phyloP scores from a whole-genome alignment of 352 stramenopile genomes.

The Globisporangium heterothallicum region DNA sequence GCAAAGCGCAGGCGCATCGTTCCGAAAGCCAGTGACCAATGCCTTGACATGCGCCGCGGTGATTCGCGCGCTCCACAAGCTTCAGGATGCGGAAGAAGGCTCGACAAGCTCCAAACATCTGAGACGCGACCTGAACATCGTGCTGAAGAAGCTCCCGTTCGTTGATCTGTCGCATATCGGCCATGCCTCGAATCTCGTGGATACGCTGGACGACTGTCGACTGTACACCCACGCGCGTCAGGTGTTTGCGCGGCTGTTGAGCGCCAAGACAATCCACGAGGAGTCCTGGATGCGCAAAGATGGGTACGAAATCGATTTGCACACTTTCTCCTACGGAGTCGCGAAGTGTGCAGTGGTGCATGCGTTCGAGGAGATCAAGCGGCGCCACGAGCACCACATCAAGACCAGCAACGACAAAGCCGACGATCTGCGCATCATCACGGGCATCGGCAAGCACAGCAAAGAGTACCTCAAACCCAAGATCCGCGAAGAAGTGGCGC shows the following conservation, averaged over 20 bases:
- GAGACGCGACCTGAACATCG: constrained; percentile 37
- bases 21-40: constrained; percentile 30
- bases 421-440: constrained; percentile 66
- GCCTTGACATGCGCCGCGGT: constrained; percentile 40
- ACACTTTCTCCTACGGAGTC: constrained; percentile 57
- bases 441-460: constrained; percentile 59
- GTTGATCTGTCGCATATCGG: constrained; percentile 38
- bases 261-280: constrained; percentile 28
- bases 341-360: constrained; percentile 69
- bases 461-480: constrained; percentile 55
- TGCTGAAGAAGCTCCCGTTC: constrained; percentile 37
- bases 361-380: constrained; percentile 44
- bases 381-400: constrained; percentile 18
- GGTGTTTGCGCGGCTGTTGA: constrained; percentile 44
- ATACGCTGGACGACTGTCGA: constrained; percentile 46
- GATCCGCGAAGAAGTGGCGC: constrained; percentile 41
- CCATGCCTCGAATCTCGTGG: constrained; percentile 50
- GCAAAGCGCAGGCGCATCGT: not conserved
- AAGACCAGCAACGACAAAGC: constrained; percentile 19
- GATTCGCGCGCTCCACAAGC: constrained; percentile 44
- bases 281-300: constrained; percentile 47
- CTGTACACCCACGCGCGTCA: constrained; percentile 40
- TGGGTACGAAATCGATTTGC: constrained; percentile 64
- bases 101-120: constrained; percentile 15
- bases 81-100: constrained; percentile 4